Evolutionary conservation across 257 asterid genomes (phyloP).

Genomic region (Rehmannia glutinosa): DNA sequence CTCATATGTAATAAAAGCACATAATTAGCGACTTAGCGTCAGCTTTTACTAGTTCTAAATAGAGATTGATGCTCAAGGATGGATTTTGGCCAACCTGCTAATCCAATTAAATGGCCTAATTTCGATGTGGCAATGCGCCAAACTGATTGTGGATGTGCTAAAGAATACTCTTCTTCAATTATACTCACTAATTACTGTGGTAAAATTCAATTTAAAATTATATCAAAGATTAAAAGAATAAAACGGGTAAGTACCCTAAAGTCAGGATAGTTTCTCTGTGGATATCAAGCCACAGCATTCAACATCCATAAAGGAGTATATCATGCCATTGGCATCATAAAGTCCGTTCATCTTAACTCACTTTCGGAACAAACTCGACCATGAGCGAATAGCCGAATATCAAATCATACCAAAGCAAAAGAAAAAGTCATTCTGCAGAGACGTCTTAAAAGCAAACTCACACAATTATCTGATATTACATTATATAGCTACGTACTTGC

Average conservation of each 20-base stretch:
- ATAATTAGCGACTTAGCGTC: neutral
- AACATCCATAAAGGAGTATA: neutral
- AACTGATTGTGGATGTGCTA: neutral
- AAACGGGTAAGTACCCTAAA: neutral
- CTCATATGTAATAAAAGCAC: slow-evolving; percentile 2
- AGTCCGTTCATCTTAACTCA: neutral
- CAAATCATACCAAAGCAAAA: neutral
- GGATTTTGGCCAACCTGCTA: neutral
- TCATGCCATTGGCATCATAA: neutral
- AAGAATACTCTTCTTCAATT: neutral
- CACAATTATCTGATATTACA: slow-evolving; percentile 1
- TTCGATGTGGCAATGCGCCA: neutral
- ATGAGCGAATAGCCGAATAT: neutral
- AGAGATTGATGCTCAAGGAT: too few species aligned
- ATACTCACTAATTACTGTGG: neutral
- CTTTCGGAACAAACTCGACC: neutral
- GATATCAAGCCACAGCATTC: slow-evolving; percentile 5
- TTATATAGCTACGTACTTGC: slow-evolving; percentile 62
- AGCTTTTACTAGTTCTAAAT: neutral
- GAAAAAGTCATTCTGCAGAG: neutral
- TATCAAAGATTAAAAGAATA: neutral
- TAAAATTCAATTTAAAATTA: neutral
- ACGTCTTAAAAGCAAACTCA: slow-evolving; percentile 9
- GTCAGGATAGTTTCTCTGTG: neutral
- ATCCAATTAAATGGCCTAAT: neutral